A percentile compares a stretch with the other conserved stretches of the same genome.
Evolutionary conservation across 2,329 filamentous ascomycete genomes (phyloP).

Genomic region (Penicillium sp.): DNA sequence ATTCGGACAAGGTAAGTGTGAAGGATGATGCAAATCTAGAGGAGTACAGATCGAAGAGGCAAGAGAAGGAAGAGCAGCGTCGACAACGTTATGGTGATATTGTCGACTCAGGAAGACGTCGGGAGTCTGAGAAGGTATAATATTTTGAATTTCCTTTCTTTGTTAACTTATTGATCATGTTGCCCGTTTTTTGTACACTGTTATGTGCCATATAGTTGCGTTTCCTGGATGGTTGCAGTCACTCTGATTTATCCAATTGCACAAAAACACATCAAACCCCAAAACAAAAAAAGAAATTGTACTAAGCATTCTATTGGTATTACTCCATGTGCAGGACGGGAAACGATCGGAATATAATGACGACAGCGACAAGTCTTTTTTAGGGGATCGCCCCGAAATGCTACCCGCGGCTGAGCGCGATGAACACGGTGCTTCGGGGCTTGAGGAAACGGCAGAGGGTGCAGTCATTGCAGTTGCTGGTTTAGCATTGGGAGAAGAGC

Average conservation of each 20-base stretch:
- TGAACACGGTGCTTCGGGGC: slow-evolving; percentile 50
- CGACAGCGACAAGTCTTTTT: slow-evolving; percentile 58
- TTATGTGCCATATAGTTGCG: slow-evolving; percentile 31
- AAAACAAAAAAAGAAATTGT: slow-evolving; percentile 26
- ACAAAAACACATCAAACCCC: slow-evolving; percentile 11
- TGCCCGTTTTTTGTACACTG: slow-evolving; percentile 26
- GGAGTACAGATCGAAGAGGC: slow-evolving; percentile 33
- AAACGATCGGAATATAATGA: slow-evolving; percentile 36
- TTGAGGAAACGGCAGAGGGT: slow-evolving; percentile 21
- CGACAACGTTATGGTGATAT: slow-evolving; percentile 41
- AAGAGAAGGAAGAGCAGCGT: slow-evolving; percentile 38
- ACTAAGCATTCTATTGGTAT: slow-evolving; percentile 32
- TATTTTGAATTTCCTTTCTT: slow-evolving; percentile 31
- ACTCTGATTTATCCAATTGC: slow-evolving; percentile 16
- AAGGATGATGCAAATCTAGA: slow-evolving; percentile 40
- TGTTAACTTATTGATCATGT: slow-evolving; percentile 23
- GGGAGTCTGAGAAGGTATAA: slow-evolving; percentile 43
- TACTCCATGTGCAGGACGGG: slow-evolving; percentile 36
- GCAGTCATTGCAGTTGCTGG: slow-evolving; percentile 16
- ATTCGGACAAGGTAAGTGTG: slow-evolving; percentile 46
- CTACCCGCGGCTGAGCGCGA: slow-evolving; percentile 43
- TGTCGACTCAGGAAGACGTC: slow-evolving; percentile 32
- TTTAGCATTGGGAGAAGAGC: slow-evolving; percentile 19
- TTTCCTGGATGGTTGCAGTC: slow-evolving; percentile 17
- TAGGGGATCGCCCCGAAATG: slow-evolving; percentile 64